Percentiles rank a stretch among this genome's conserved stretches.
phyloP scores from a whole-genome alignment of 2,329 filamentous ascomycete species.

The Pseudocercospora cruenta region DNA sequence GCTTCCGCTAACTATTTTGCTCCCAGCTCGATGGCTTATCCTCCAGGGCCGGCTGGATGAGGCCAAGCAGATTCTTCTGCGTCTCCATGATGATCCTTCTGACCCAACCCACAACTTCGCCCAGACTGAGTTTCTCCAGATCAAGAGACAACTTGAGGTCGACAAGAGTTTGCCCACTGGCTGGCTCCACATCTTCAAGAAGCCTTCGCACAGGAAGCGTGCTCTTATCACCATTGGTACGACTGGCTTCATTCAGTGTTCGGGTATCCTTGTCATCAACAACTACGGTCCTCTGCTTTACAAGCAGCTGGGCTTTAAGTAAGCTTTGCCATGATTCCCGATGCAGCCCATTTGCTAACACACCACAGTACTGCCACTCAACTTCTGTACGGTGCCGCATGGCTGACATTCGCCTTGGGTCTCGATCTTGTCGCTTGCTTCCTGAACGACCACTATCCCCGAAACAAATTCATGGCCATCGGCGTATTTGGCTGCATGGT shows the following conservation, averaged over 20 bases:
- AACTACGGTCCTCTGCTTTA: conserved; percentile 38
- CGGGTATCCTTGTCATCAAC: conserved; percentile 38
- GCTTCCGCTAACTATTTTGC: not conserved
- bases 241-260: conserved; percentile 37
- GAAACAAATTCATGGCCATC: conserved; percentile 25
- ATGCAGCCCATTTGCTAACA: not conserved
- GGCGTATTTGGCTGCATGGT: conserved; percentile 30
- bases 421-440: conserved; percentile 33
- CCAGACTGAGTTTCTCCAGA: conserved; percentile 37
- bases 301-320: conserved; percentile 35
- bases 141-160: conserved; percentile 36
- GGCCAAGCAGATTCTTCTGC: conserved; percentile 27
- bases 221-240: conserved; percentile 34
- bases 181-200: conserved; percentile 35
- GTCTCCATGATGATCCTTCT: conserved; percentile 28
- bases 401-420: conserved; percentile 36
- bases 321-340: conserved; percentile 1
- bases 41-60: conserved; percentile 29
- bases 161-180: conserved; percentile 33
- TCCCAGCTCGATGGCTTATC: conserved; percentile 32
- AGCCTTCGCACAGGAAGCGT: conserved; percentile 36
- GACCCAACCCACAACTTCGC: conserved; percentile 35
- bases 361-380: conserved; percentile 17
- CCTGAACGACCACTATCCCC: conserved; percentile 30
- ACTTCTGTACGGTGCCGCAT: conserved; percentile 36